Percentiles rank a stretch among this genome's conserved stretches.
phyloP scores from a whole-genome alignment of 371 early-diverging fungal species.

The Saksenaea vasiformis region DNA sequence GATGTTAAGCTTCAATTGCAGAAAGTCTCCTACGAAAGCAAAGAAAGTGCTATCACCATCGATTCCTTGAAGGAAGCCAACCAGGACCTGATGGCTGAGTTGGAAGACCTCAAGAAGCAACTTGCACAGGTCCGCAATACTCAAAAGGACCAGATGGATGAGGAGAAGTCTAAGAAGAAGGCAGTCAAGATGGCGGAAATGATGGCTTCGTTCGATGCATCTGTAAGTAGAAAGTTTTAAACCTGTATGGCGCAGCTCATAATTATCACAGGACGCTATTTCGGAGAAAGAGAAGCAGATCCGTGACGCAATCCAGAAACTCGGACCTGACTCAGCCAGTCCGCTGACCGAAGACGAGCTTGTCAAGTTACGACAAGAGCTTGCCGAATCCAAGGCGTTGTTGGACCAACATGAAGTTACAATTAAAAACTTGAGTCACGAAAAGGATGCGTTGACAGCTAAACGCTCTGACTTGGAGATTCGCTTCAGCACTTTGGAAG shows the following conservation, averaged over 20 bases:
- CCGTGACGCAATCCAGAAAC: conserved; percentile 64
- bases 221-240: conserved; percentile 37
- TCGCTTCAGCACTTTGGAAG: conserved; percentile 71
- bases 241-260: neutral
- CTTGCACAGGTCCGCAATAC: conserved; percentile 47
- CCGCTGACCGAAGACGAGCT: conserved; percentile 59
- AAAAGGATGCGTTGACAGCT: conserved; percentile 62
- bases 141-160: conserved; percentile 50
- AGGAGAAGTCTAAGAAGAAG: conserved; percentile 75
- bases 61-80: conserved; percentile 88
- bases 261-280: conserved; percentile 51
- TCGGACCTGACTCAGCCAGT: conserved; percentile 38
- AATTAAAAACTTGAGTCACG: conserved; percentile 64
- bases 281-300: conserved; percentile 73
- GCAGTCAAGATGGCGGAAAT: conserved; percentile 80
- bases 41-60: conserved; percentile 80
- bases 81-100: conserved; percentile 65
- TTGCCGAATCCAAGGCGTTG: conserved; percentile 70
- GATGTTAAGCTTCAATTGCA: conserved; percentile 83
- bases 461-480: conserved; percentile 78
- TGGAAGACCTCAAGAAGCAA: conserved; percentile 73
- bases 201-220: conserved; percentile 81
- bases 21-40: conserved; percentile 82
- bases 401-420: conserved; percentile 71
- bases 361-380: conserved; percentile 74